Percentiles rank a stretch among this genome's conserved stretches.
Conservation (phyloP, 2,329 filamentous ascomycete species). For the Sclerotinia spermophila region DNA sequence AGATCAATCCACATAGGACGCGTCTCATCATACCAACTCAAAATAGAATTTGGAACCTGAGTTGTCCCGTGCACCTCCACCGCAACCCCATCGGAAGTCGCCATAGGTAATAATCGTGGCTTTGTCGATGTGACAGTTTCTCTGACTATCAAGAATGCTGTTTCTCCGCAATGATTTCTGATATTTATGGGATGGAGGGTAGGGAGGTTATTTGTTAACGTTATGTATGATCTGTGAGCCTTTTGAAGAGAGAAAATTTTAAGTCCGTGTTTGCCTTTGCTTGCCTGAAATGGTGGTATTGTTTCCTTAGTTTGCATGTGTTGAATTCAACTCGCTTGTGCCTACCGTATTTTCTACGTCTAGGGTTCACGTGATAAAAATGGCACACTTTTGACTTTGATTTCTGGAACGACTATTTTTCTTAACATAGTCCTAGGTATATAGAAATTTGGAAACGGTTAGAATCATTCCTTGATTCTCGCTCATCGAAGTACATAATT, state of each 20-base stretch:
- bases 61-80: conserved; percentile 15
- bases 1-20: conserved; percentile 55
- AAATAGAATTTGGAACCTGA: conserved; percentile 26
- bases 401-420: no score
- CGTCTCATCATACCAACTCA: conserved; percentile 42
- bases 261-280: conserved; percentile 4
- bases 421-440: no score
- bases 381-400: no score
- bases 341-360: background rate
- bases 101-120: conserved; percentile 12
- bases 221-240: background rate
- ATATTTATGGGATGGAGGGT: background rate
- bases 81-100: conserved; percentile 12
- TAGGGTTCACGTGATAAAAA: background rate
- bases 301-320: background rate
- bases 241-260: conserved; percentile 1
- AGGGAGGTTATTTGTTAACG: background rate
- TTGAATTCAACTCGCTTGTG: conserved; percentile 2
- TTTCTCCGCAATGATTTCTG: conserved; percentile 1
- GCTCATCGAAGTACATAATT: no score
- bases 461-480: no score
- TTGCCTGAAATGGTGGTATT: background rate
- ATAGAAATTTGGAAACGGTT: no score
- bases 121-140: conserved; percentile 5
- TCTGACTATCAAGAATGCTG: background rate